Evolutionary conservation across 1,139 yeast genomes (phyloP), one percentile per base, ranked within the genome.

Genomic region (Nadsonia starkeyi-henricii): DNA sequence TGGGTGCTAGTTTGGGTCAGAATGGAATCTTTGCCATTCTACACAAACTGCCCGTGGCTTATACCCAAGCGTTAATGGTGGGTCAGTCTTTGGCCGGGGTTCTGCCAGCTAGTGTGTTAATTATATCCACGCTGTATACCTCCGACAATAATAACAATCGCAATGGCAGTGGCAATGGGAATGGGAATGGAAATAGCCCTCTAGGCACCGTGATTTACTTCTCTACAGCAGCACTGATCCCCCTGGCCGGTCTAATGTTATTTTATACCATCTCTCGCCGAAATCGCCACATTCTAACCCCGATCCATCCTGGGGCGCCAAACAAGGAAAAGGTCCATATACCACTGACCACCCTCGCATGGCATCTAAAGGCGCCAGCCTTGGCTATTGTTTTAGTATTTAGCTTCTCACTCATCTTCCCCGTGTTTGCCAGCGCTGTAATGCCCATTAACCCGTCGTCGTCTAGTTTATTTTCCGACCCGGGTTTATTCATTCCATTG

Each of bases 61-160:
- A 79, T 60, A 85, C 89, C n/a, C 94, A 88, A 58, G 93, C 85
- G 0, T 83, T 84, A 2, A 85, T 89, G 84, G 88, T 88, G 2
- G 98, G 98, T 1, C 96, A 89, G 63, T 95, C 95, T 0, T 70
- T 89, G 15, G 88, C 96, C 0, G 97, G 97, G 1, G 95, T 89
- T 0, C 68, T 88, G 46, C 96, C 97, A 0, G 79, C 96, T 0
- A 64, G 82, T n/a, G 82, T 94, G 0, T 69, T 88, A 48, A 79
- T 89, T 46, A 47, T 77, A 1, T 77, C 89, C 1, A 73, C 64
- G 19, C 45, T 52, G 9, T 48, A 61, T 1, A 63, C 58, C 17
- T 70, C 69, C n/a, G 70, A 68, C 52, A 67, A 23, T n/a, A n/a
- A n/a, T n/a, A n/a, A n/a, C n/a, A n/a, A n/a, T n/a, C n/a, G n/a